Percentiles rank a stretch among this genome's conserved stretches.
phyloP scores from a whole-genome alignment of 2,329 filamentous ascomycete genomes.

The Phoma sp. region DNA sequence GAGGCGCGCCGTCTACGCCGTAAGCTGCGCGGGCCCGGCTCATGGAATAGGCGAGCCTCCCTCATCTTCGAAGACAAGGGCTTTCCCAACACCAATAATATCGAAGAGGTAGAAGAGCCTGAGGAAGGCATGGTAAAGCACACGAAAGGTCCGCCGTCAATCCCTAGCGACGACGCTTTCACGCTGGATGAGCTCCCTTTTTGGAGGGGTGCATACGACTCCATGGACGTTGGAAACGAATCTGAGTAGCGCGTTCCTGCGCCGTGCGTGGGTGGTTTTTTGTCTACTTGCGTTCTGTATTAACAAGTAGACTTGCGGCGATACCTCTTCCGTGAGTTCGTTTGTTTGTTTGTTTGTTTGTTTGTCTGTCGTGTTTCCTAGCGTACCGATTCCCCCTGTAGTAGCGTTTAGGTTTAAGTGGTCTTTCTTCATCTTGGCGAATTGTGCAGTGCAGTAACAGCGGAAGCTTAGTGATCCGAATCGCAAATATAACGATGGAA shows the following conservation, averaged over 20 bases:
- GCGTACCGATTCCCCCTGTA: constrained; percentile 17
- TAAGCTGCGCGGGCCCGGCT: constrained; percentile 48
- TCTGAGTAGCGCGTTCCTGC: constrained; percentile 24
- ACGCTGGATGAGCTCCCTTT: constrained; percentile 49
- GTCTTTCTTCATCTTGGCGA: neutral
- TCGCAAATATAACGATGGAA: neutral
- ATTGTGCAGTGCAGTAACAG: neutral
- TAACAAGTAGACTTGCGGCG: constrained; percentile 19
- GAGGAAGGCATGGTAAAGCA: constrained; percentile 40
- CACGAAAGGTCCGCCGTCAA: constrained; percentile 44
- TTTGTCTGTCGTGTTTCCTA: constrained; percentile 10
- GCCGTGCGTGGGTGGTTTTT: neutral
- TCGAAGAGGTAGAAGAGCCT: constrained; percentile 48
- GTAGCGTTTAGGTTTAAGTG: constrained; percentile 4
- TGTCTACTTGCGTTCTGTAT: neutral
- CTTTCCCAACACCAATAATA: constrained; percentile 44
- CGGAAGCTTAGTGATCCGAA: constrained; percentile 1
- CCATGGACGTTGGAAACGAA: constrained; percentile 36
- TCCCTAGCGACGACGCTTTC: constrained; percentile 48
- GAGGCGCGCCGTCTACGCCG: constrained; percentile 52
- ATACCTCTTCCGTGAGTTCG: neutral
- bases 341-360: constrained; percentile 10
- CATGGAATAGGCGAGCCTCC: constrained; percentile 43
- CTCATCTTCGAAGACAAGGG: constrained; percentile 50
- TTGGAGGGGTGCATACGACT: constrained; percentile 37